Base-by-base conservation (phyloP, 352 stramenopile species). In the Pythium myriotylum region DNA sequence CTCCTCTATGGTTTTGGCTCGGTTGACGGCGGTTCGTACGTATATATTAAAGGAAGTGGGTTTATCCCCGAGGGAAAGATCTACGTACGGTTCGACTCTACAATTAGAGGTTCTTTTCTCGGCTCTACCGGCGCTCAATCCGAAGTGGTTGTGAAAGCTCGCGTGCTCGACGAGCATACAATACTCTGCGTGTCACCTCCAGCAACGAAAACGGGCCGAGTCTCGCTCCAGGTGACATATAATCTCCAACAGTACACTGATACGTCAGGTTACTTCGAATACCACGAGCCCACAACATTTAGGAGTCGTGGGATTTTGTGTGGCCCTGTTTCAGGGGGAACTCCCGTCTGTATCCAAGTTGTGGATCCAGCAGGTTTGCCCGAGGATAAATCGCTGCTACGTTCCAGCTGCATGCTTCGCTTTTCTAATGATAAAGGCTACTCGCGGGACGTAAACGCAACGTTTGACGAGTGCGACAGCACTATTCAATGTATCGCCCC, bases 161-260 rank as follows among this genome's bases (percentile, higher is more conserved):
- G 67, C 10, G 72, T 91, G 2, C 40, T 91, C 2, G 75, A 91
- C 29, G 54, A 55, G 33, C 59, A 76, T 17, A 86, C 76, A 0
- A 89, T 91, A 27, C 61, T 74, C 5, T 89, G 77, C 43, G 55
- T 73, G 12, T 70, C 78, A 8, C 82, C 82, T 9, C 61, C 67
- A 1, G 72, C 68, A 2, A 62, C 54, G 0, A 59, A 70, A 19
- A 33, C 76, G 0, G 78, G 79, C 2, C 70, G 77, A 1, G 76
- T 79, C 2, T 62, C 52, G 1, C 67, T 91, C 10, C 70, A 89
- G 33, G 67, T 89, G 3, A 86, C 80, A 8, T 91, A 91, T 63
- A 91, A 91, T 45, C 58, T 88, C 0, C 80, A 89, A 56, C 74
- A 91, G 65, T 91, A 77, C 66, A 86, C 76, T 2, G 71, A 86